Evolutionary conservation across 257 asterid species (phyloP).

Genomic region (Ligustrum vulgare): DNA sequence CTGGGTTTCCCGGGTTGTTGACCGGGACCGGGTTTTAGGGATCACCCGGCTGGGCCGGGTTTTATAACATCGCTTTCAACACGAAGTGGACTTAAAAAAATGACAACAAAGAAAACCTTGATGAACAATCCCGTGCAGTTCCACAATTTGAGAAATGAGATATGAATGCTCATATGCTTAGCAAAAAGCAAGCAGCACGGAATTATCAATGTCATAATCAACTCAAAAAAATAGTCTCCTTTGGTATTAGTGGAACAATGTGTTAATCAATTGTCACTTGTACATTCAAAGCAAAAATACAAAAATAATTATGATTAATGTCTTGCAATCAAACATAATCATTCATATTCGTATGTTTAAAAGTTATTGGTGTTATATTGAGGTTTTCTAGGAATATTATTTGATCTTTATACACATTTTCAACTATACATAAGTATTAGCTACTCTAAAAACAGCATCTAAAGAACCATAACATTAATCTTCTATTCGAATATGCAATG

Average conservation of each 20-base stretch:
- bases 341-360: not conserved
- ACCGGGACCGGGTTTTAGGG: too few species aligned
- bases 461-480: not conserved
- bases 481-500: not conserved
- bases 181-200: not conserved
- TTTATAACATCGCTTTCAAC: too few species aligned
- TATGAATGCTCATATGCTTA: not conserved
- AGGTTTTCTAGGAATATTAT: not conserved
- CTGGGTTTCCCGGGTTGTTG: too few species aligned
- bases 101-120: not conserved
- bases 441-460: not conserved
- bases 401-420: not conserved
- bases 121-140: not conserved
- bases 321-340: not conserved
- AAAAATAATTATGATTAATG: not conserved
- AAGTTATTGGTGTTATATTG: not conserved
- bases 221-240: not conserved
- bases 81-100: slow-evolving; percentile 10
- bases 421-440: not conserved
- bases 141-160: not conserved
- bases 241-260: not conserved
- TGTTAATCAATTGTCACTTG: not conserved
- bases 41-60: too few species aligned
- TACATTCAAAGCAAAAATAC: not conserved
- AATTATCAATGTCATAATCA: not conserved